Conservation (phyloP, 2,329 filamentous ascomycete species). For the Fusarium xylarioides region DNA sequence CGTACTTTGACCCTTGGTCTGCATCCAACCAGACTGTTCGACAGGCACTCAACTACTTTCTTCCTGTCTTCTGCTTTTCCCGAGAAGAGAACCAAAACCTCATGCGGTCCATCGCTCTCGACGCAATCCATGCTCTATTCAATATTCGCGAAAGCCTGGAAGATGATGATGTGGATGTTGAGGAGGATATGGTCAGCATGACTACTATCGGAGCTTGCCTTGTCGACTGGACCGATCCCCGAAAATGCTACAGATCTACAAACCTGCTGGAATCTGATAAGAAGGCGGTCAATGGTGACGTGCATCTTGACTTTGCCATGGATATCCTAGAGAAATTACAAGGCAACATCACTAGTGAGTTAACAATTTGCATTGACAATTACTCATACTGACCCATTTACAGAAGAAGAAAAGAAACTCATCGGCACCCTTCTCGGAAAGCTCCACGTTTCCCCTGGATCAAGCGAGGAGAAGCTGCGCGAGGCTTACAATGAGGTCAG, state of each 20-base stretch:
- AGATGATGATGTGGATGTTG: conserved; percentile 78
- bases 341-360: conserved; percentile 73
- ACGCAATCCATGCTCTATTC: conserved; percentile 78
- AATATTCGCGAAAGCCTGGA: conserved; percentile 77
- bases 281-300: conserved; percentile 75
- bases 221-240: conserved; percentile 93
- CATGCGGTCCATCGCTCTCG: conserved; percentile 78
- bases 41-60: conserved; percentile 90
- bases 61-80: conserved; percentile 93
- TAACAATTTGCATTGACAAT: not conserved
- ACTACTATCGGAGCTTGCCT: conserved; percentile 82
- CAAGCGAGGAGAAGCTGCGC: conserved; percentile 66
- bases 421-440: conserved; percentile 82
- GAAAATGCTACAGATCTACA: conserved; percentile 72
- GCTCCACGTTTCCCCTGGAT: conserved; percentile 77
- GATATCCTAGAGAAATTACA: conserved; percentile 80
- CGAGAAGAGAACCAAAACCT: conserved; percentile 82
- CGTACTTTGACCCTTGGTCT: conserved; percentile 90
- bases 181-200: conserved; percentile 81
- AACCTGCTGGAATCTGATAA: conserved; percentile 64
- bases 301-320: conserved; percentile 81
- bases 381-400: conserved; percentile 43
- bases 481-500: conserved; percentile 66
- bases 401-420: conserved; percentile 87
- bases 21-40: conserved; percentile 81